Evolutionary conservation across 2,329 filamentous ascomycete genomes (phyloP).

Genomic region (Tolypocladium sp.): DNA sequence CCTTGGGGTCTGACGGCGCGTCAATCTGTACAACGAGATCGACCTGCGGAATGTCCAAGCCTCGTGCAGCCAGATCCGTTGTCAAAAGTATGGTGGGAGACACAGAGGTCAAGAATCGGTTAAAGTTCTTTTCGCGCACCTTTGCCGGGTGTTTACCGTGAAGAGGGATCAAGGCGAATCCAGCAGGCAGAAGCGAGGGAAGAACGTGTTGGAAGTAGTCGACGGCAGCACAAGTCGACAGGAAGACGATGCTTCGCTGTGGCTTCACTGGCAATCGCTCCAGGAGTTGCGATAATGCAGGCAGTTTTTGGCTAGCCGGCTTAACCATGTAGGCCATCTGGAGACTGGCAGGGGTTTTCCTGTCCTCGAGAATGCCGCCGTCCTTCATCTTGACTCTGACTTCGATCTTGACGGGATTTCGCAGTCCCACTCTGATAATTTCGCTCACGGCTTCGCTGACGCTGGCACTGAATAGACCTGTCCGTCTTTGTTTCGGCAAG

Average conservation of each 20-base stretch:
- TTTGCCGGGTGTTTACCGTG: slow-evolving; percentile 89
- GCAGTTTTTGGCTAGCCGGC: slow-evolving; percentile 71
- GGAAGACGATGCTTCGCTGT: slow-evolving; percentile 80
- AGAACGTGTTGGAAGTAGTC: slow-evolving; percentile 87
- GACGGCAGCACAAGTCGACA: slow-evolving; percentile 89
- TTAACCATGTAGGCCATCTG: slow-evolving; percentile 78
- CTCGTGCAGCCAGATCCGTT: slow-evolving; percentile 84
- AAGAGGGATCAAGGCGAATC: slow-evolving; percentile 65
- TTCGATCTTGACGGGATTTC: slow-evolving; percentile 90
- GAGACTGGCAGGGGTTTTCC: slow-evolving; percentile 83
- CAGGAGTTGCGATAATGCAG: slow-evolving; percentile 63
- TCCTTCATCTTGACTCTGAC: slow-evolving; percentile 76
- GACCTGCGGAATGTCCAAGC: slow-evolving; percentile 84
- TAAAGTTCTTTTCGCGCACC: slow-evolving; percentile 81
- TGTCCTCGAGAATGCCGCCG: slow-evolving; percentile 63
- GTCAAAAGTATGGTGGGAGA: slow-evolving; percentile 77
- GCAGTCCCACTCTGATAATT: slow-evolving; percentile 80
- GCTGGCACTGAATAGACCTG: slow-evolving; percentile 88
- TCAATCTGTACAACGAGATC: slow-evolving; percentile 88
- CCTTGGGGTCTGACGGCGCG: slow-evolving; percentile 76
- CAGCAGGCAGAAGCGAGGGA: slow-evolving; percentile 58
- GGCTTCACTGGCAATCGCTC: slow-evolving; percentile 61
- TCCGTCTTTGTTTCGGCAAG: slow-evolving; percentile 86
- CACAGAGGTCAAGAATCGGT: slow-evolving; percentile 65
- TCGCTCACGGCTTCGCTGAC: slow-evolving; percentile 94